Evolutionary conservation across 805 yeast genomes (phyloP).

Genomic region (Clavispora vitiphila): DNA sequence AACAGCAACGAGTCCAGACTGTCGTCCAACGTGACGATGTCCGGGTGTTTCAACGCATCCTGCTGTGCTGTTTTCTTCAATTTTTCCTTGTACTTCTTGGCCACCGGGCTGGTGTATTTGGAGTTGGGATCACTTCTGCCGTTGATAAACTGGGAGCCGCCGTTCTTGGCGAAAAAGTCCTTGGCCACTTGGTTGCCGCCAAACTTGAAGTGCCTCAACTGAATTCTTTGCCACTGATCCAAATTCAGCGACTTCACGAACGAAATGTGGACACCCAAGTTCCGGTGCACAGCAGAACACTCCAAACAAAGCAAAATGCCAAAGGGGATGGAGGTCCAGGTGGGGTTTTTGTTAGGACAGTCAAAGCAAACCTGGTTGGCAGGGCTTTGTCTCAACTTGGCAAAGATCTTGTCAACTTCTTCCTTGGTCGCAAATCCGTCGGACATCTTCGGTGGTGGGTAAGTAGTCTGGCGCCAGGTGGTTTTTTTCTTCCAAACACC

Average conservation of each 20-base stretch:
- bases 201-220: conserved; percentile 84
- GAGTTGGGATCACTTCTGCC: conserved; percentile 58
- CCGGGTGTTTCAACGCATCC: conserved; percentile 72
- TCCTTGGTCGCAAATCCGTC: conserved; percentile 60
- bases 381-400: conserved; percentile 54
- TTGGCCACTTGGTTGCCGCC: conserved; percentile 90
- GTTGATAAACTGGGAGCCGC: conserved; percentile 66
- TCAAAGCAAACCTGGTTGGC: conserved; percentile 90
- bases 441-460: conserved; percentile 23
- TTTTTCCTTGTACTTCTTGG: conserved; percentile 76
- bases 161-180: conserved; percentile 78
- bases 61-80: conserved; percentile 60
- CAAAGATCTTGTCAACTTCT: conserved; percentile 62
- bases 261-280: conserved; percentile 91
- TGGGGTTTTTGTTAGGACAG: conserved; percentile 89
- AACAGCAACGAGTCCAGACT: conserved; percentile 55
- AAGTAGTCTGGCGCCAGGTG: neutral
- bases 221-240: conserved; percentile 92
- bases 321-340: conserved; percentile 97
- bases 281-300: conserved; percentile 93
- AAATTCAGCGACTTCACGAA: conserved; percentile 89
- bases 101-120: conserved; percentile 77
- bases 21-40: conserved; percentile 75
- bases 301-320: conserved; percentile 90
- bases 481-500: conserved; percentile 1